A percentile compares a stretch with the other conserved stretches of the same genome.
Evolutionary conservation across 1,284 basidiomycete species (phyloP).

Genomic region (Ustilago nuda): DNA sequence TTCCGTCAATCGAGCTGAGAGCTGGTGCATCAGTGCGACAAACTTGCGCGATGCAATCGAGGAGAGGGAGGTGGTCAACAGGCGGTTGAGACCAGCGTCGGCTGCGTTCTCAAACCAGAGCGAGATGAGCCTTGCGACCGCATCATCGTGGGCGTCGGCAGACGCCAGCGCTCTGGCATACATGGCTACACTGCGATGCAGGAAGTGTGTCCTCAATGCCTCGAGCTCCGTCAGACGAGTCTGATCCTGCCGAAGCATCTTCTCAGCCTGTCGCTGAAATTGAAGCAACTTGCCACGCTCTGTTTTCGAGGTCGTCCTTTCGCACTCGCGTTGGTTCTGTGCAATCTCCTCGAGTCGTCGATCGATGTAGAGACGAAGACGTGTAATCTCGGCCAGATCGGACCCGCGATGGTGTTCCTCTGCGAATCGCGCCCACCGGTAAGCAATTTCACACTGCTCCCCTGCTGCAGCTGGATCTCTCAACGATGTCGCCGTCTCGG

Average conservation of each 20-base stretch:
- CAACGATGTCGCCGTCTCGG: background rate
- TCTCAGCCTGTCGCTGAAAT: slow-evolving; percentile 46
- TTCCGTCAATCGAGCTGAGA: slow-evolving; percentile 80
- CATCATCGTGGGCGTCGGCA: slow-evolving; percentile 80
- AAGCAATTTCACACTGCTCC: slow-evolving; percentile 78
- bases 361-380: slow-evolving; percentile 80
- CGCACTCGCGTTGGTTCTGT: slow-evolving; percentile 74
- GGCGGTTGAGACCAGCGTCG: slow-evolving; percentile 74
- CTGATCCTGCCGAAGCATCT: slow-evolving; percentile 51
- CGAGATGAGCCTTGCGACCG: slow-evolving; percentile 83
- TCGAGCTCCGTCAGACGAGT: slow-evolving; percentile 41
- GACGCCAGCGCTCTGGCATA: slow-evolving; percentile 80
- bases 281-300: slow-evolving; percentile 28
- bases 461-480: slow-evolving; percentile 26
- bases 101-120: slow-evolving; percentile 90
- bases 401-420: slow-evolving; percentile 83
- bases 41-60: slow-evolving; percentile 88
- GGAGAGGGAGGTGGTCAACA: slow-evolving; percentile 73
- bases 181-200: slow-evolving; percentile 82
- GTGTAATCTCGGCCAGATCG: slow-evolving; percentile 79
- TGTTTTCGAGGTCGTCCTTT: slow-evolving; percentile 27
- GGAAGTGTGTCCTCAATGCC: slow-evolving; percentile 73
- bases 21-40: slow-evolving; percentile 88
- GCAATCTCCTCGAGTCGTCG: slow-evolving; percentile 76
- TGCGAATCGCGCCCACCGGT: slow-evolving; percentile 87